Evolutionary conservation across 1,284 basidiomycete species (phyloP).

Genomic region (Somion occarium): DNA sequence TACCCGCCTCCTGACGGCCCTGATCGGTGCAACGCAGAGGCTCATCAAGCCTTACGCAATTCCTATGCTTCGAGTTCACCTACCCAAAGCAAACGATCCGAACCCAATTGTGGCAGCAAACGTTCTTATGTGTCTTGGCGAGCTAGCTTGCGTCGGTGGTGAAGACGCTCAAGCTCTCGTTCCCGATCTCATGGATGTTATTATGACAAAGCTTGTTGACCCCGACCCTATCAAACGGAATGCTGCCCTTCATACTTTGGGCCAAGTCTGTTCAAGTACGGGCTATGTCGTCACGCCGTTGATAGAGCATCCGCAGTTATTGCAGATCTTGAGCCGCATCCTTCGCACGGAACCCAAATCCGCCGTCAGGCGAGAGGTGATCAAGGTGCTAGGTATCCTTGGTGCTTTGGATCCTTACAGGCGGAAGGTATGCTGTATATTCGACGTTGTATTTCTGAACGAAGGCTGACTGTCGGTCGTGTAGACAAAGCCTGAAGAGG

Average conservation of each 20-base stretch:
- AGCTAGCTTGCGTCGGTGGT: slow-evolving; percentile 90
- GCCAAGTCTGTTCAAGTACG: slow-evolving; percentile 94
- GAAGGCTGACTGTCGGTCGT: not conserved
- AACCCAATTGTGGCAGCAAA: slow-evolving; percentile 90
- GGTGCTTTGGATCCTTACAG: slow-evolving; percentile 98
- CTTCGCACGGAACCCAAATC: slow-evolving; percentile 80
- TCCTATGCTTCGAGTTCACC: slow-evolving; percentile 91
- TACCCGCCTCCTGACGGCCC: slow-evolving; percentile 80
- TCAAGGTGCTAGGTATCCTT: slow-evolving; percentile 93
- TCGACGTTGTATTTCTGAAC: slow-evolving; percentile 8
- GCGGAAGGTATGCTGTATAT: slow-evolving; percentile 62
- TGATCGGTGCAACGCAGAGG: slow-evolving; percentile 88
- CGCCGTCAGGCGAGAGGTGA: slow-evolving; percentile 81
- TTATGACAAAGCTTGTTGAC: slow-evolving; percentile 86
- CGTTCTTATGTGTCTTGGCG: slow-evolving; percentile 92
- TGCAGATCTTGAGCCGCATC: slow-evolving; percentile 86
- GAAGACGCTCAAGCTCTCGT: slow-evolving; percentile 87
- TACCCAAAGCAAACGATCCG: slow-evolving; percentile 83
- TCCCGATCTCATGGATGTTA: slow-evolving; percentile 84
- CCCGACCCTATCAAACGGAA: slow-evolving; percentile 86
- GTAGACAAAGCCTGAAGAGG: slow-evolving; percentile 74
- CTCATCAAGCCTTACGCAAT: slow-evolving; percentile 96
- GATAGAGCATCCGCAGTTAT: slow-evolving; percentile 85
- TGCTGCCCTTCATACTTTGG: slow-evolving; percentile 90
- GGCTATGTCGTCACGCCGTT: slow-evolving; percentile 93